Evolutionary conservation across 768 basidiomycete species (phyloP).

Genomic region (Royoungia palumana): DNA sequence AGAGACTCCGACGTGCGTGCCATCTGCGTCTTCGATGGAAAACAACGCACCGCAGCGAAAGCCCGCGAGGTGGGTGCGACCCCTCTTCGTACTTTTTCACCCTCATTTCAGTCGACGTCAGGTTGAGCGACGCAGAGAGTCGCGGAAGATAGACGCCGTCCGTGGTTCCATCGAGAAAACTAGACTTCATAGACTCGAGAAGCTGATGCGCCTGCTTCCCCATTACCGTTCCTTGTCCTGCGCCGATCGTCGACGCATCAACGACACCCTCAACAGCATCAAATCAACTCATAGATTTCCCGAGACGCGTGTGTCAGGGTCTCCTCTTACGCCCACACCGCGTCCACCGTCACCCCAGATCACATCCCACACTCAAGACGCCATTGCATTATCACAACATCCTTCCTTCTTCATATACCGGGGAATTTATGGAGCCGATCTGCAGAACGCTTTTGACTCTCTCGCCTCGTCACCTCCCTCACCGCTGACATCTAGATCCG

Average conservation of each 20-base stretch:
- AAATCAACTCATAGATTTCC: slow-evolving; percentile 4
- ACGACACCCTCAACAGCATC: slow-evolving; percentile 20
- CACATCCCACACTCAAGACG: slow-evolving; percentile 6
- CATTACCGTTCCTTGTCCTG: slow-evolving; percentile 36
- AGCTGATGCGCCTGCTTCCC: slow-evolving; percentile 38
- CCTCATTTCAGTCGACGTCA: slow-evolving; percentile 25
- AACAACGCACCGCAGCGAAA: slow-evolving; percentile 63
- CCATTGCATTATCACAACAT: slow-evolving; percentile 1
- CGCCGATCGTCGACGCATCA: slow-evolving; percentile 28
- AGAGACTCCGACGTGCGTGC: slow-evolving; percentile 51
- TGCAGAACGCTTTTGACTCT: slow-evolving; percentile 12
- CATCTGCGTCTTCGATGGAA: slow-evolving; percentile 81
- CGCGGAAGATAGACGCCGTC: slow-evolving; percentile 43
- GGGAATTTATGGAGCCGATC: slow-evolving; percentile 7
- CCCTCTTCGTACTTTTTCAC: background rate
- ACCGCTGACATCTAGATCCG: slow-evolving; percentile 15
- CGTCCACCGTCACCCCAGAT: slow-evolving; percentile 5
- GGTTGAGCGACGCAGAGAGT: slow-evolving; percentile 54
- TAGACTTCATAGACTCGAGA: slow-evolving; percentile 52
- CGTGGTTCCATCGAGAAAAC: slow-evolving; percentile 58
- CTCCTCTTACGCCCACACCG: slow-evolving; percentile 3
- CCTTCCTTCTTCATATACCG: slow-evolving; percentile 13
- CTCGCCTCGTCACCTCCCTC: background rate
- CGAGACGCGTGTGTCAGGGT: slow-evolving; percentile 20
- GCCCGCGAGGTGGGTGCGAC: slow-evolving; percentile 55